These are phyloP conservation scores for Penicillium manginii DNA, from an alignment of 495 filamentous ascomycete genomes.

Conservation along the genomic window DNA sequence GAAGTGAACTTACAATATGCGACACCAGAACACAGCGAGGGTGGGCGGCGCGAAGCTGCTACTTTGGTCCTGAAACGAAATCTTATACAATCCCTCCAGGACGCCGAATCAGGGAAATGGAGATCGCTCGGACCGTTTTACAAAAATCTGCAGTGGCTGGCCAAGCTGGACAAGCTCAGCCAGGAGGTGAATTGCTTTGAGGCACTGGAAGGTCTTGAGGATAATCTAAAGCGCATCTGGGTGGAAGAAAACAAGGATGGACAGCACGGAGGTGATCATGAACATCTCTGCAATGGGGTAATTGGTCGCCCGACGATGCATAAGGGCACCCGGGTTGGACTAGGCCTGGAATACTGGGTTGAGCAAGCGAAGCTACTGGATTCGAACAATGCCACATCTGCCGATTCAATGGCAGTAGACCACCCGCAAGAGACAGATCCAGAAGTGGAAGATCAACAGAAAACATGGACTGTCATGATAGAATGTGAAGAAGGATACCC, in stretches of 20 bases:
- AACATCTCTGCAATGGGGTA: slow-evolving; percentile 50
- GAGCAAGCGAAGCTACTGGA: slow-evolving; percentile 56
- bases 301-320: slow-evolving; percentile 84
- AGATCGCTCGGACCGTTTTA: slow-evolving; percentile 73
- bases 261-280: slow-evolving; percentile 50
- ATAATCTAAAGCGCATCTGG: slow-evolving; percentile 63
- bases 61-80: slow-evolving; percentile 56
- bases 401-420: slow-evolving; percentile 45
- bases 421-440: slow-evolving; percentile 24
- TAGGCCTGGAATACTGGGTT: slow-evolving; percentile 88
- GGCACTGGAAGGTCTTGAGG: slow-evolving; percentile 82
- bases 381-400: slow-evolving; percentile 37
- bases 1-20: slow-evolving; percentile 51
- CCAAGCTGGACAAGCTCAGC: slow-evolving; percentile 79
- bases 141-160: slow-evolving; percentile 77
- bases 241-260: slow-evolving; percentile 52
- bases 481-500: slow-evolving; percentile 55
- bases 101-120: slow-evolving; percentile 45
- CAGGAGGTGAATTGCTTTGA: slow-evolving; percentile 85
- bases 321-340: slow-evolving; percentile 67
- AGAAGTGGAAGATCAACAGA: slow-evolving; percentile 26
- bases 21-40: slow-evolving; percentile 47
- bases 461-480: slow-evolving; percentile 43
- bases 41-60: slow-evolving; percentile 46
- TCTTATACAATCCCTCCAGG: slow-evolving; percentile 45